Evolutionary conservation across 2,329 filamentous ascomycete species (phyloP).

Genomic region (Tolypocladium cylindrosporum): DNA sequence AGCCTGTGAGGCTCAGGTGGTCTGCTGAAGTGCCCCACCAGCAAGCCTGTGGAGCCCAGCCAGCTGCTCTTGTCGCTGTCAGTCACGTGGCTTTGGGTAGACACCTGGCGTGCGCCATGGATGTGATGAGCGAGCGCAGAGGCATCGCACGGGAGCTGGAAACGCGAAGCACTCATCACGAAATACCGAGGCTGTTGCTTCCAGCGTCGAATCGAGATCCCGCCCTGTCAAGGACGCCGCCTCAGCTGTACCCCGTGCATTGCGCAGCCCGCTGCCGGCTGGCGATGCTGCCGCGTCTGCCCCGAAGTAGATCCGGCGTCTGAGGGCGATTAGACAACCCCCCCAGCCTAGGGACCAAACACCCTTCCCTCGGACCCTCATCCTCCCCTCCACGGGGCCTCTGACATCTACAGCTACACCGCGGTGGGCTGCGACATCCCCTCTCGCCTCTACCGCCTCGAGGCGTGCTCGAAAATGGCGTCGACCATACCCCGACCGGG

Average conservation of each 20-base stretch:
- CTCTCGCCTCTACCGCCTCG: conserved; percentile 10
- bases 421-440: conserved; percentile 9
- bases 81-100: conserved; percentile 1
- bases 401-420: conserved; percentile 12
- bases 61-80: background rate
- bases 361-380: background rate
- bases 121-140: background rate
- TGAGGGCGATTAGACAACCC: background rate
- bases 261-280: background rate
- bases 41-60: background rate
- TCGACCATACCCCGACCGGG: conserved; percentile 71
- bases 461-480: conserved; percentile 25
- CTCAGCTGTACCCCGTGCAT: background rate
- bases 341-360: background rate
- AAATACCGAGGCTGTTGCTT: background rate
- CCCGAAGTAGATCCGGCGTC: conserved; percentile 9
- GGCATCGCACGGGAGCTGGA: background rate
- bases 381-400: conserved; percentile 1
- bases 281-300: conserved; percentile 1
- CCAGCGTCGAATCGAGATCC: background rate
- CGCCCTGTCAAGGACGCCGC: background rate
- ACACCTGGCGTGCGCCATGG: background rate
- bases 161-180: background rate
- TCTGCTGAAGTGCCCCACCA: conserved; percentile 2
- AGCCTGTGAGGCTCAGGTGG: background rate